Conservation (phyloP, 176 grass and related monocot species). For the Lolium perenne region DNA sequence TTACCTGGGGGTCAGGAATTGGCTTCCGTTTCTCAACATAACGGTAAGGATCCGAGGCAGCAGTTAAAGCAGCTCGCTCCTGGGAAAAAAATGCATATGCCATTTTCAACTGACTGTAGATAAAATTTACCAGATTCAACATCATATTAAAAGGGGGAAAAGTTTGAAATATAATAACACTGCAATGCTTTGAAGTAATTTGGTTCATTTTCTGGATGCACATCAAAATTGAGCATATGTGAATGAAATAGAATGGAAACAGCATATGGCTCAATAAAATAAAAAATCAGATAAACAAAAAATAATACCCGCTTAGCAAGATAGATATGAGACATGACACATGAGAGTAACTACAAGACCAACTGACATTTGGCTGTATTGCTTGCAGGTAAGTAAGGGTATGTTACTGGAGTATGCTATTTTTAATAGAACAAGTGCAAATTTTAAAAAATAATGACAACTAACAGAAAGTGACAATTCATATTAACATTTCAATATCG, state of each 20-base stretch:
- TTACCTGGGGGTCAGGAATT: constrained; percentile 94
- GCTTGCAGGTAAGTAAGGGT: neutral
- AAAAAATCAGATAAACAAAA: neutral
- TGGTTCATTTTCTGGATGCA: neutral
- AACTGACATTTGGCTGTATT: neutral
- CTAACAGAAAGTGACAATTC: neutral
- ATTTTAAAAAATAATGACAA: neutral
- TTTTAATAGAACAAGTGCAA: neutral
- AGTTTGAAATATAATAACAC: neutral
- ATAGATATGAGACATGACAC: neutral
- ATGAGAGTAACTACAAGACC: neutral
- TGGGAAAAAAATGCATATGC: constrained; percentile 14
- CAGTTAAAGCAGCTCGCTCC: constrained; percentile 84
- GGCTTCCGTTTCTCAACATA: constrained; percentile 96
- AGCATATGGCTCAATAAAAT: neutral
- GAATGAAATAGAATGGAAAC: neutral
- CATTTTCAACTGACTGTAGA: neutral
- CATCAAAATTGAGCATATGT: neutral
- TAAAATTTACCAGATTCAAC: constrained; percentile 13
- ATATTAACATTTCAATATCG: neutral
- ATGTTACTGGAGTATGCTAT: neutral
- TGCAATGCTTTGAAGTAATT: neutral
- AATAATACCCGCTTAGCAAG: neutral
- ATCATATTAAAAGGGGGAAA: neutral
- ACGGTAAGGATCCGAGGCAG: constrained; percentile 79